Evolutionary conservation across 2,329 filamentous ascomycete genomes (phyloP), one percentile per base, ranked within the genome.

Genomic region (Microsporum audouinii): DNA sequence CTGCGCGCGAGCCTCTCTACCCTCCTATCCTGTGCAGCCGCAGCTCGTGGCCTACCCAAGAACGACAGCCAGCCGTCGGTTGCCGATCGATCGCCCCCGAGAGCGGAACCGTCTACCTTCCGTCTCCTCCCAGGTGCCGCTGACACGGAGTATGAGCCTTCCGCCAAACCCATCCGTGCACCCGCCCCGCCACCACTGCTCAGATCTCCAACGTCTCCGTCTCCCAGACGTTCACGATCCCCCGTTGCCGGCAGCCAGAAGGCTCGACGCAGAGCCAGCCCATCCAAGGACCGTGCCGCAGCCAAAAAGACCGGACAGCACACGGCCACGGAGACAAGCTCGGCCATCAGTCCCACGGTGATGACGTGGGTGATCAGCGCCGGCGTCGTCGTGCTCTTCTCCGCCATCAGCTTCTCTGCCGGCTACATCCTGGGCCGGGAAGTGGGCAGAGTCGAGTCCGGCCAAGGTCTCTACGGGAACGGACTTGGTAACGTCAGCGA

Each of bases 1-100:
- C 80, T 99, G 8, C 86, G 94, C 38, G 91, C 94, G 23, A 96
- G 90, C 57, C 80, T 99, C n/a, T 96, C 91, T 0, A 97, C 94
- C 0, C 81, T 99, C 10, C 83, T 99, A 10, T 96, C 92, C n/a
- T 95, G 90, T 69, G 92, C 91, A 0, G 91, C 91, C 2, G 94
- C 92, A 0, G 94, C 92, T 1, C 84, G 94, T 49, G 88, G 88
- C 2, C 78, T 94, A 14, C 84, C 87, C 0, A 96, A 94, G 70
- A 68, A 68, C 62, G 76, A 73, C 55, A 70, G 63, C 43, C 70
- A 71, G 55, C 73, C 57, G 38, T 10, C 60, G 60, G 43, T 63
- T 53, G 38, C 68, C 64, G 39, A 69, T 57, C 23, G 49, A 31
- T 34, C 69, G 0, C 33, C 65, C 4, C 59, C 67, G 10, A 65